These are phyloP conservation scores for Raffaelea deltoideospora DNA, from an alignment of 2,329 filamentous ascomycete species.

Conservation along the genomic window DNA sequence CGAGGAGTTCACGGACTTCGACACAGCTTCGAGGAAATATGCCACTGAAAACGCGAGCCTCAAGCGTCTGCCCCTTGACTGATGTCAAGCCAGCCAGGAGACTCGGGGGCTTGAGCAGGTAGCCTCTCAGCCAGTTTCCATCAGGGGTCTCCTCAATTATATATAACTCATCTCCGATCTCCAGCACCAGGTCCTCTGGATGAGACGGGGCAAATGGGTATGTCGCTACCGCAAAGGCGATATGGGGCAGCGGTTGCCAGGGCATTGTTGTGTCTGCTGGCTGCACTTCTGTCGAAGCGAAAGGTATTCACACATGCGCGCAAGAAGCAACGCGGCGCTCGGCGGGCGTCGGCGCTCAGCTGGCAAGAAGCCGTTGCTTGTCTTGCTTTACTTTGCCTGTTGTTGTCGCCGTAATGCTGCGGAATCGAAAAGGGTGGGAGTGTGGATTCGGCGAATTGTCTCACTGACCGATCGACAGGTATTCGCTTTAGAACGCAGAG, in stretches of 20 bases:
- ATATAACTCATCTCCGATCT: slow-evolving; percentile 96
- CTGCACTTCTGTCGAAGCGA: no score
- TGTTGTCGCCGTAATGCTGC: no score
- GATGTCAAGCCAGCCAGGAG: slow-evolving; percentile 83
- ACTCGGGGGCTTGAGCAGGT: slow-evolving; percentile 86
- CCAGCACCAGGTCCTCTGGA: slow-evolving; percentile 82
- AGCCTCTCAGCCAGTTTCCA: slow-evolving; percentile 87
- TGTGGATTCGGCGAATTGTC: no score
- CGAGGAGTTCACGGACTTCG: slow-evolving; percentile 83
- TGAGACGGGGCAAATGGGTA: slow-evolving; percentile 82
- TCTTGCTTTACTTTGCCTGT: no score
- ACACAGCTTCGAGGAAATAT: slow-evolving; percentile 94
- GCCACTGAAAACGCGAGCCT: slow-evolving; percentile 94
- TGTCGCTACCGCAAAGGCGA: slow-evolving; percentile 93
- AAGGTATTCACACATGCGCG: no score
- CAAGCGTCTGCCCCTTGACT: slow-evolving; percentile 80
- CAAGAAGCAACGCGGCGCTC: no score
- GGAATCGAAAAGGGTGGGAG: no score
- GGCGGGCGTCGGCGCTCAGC: no score
- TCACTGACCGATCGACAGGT: no score
- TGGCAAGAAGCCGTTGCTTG: no score
- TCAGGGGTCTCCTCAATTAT: slow-evolving; percentile 94
- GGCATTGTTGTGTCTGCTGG: slow-evolving; percentile 49
- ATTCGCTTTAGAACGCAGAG: no score
- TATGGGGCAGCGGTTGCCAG: slow-evolving; percentile 92